Evolutionary conservation across 129 eudicot genomes (phyloP).

Genomic region (Apium graveolens): DNA sequence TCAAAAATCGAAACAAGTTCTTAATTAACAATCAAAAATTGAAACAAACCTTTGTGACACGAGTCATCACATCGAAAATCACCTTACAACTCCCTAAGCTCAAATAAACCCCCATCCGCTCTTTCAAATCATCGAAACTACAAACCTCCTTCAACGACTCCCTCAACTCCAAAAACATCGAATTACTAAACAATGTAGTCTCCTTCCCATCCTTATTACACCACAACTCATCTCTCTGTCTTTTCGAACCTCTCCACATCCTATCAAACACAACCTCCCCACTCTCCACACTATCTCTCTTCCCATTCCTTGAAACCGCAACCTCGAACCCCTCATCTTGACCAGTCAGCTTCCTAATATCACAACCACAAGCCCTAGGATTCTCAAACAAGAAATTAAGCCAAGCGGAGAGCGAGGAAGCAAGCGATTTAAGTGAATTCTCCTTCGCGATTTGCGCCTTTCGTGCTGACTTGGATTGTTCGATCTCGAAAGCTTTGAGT

Average conservation of each 20-base stretch:
- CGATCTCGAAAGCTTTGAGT: slow-evolving; percentile 58
- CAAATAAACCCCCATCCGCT: slow-evolving; percentile 72
- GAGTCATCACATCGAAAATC: slow-evolving; percentile 61
- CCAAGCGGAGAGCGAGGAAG: slow-evolving; percentile 83
- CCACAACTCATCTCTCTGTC: slow-evolving; percentile 50
- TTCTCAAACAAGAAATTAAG: slow-evolving; percentile 79
- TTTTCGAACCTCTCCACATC: slow-evolving; percentile 75
- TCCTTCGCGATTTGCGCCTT: slow-evolving; percentile 52
- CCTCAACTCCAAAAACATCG: slow-evolving; percentile 33
- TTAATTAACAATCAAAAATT: not conserved
- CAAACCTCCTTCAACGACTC: slow-evolving; percentile 65
- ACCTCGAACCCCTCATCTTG: slow-evolving; percentile 23
- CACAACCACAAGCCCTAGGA: slow-evolving; percentile 77
- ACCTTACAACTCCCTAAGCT: slow-evolving; percentile 54
- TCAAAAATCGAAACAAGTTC: too few species aligned
- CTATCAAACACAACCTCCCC: slow-evolving; percentile 48
- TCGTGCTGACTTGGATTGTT: slow-evolving; percentile 69
- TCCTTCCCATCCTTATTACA: slow-evolving; percentile 22
- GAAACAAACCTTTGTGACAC: slow-evolving; percentile 64
- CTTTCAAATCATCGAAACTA: slow-evolving; percentile 83
- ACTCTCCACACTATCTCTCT: slow-evolving; percentile 46
- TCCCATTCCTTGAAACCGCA: slow-evolving; percentile 35
- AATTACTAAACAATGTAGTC: slow-evolving; percentile 18
- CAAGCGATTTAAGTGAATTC: slow-evolving; percentile 54
- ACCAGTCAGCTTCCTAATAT: slow-evolving; percentile 33